Evolutionary conservation across 2,329 filamentous ascomycete genomes (phyloP), one percentile per base, ranked within the genome.

Genomic region (Aureobasidium sp.): DNA sequence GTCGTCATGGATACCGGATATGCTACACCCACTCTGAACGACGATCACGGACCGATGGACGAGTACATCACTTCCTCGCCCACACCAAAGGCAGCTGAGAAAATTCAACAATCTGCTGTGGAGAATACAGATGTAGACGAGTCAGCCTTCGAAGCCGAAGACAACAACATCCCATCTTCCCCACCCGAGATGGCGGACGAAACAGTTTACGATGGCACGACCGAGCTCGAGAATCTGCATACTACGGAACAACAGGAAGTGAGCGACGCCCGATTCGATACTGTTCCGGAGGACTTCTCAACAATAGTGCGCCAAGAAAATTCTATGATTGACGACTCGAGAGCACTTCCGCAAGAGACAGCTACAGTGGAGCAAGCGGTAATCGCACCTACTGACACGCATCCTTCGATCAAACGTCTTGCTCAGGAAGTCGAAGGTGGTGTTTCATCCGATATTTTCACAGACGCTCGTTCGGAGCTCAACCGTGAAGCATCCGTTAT

Each of bases 51-150:
- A 11, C 66, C 64, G 66, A 75, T 70, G 73, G 79, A 81, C 54
- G 75, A 75, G 30, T 78, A 79, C 59, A 70, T 80, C 25, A 76
- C 75, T 11, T 82, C 79, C 8, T 82, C 80, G 16, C 80, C 80
- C 3, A 82, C 80, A 2, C 79, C 80, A 37, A 74, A 71, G 29
- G 75, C 76, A 27, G 65, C 62, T 47, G 63, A 61, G 36, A 44
- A 75, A 37, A 44, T 45, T 9, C 59, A 48, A 37, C 37, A 27
- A 37, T n/a, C 58, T 47, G 29, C n/a, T 10, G 25, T 30, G 25
- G 25, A 62, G 61, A 32, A 60, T 44, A 13, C 50, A 42, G 49
- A 60, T 14, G 3, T 42, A 13, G 54, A 61, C 36, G 54, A 62
- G 3, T 32, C 30, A 27, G 49, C 42, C 4, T 27, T 30, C 3